Evolutionary conservation across 2,329 filamentous ascomycete genomes (phyloP).

Genomic region (Diaporthe australafricana): DNA sequence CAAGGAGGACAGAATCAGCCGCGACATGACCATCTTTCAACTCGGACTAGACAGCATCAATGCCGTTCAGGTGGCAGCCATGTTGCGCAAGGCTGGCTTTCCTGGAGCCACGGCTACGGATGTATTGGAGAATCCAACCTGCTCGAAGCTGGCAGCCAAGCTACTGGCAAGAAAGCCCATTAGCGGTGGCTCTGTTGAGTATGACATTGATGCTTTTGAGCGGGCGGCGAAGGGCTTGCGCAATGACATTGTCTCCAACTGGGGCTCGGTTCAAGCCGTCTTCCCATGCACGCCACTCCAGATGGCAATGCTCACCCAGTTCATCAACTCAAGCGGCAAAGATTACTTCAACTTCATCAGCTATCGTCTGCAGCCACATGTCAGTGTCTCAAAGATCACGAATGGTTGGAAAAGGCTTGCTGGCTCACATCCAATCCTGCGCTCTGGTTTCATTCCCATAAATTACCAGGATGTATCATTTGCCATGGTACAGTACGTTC

Average conservation of each 20-base stretch:
- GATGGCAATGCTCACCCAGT: conserved; percentile 82
- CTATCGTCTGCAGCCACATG: conserved; percentile 57
- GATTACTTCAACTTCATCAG: conserved; percentile 82
- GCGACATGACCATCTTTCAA: conserved; percentile 80
- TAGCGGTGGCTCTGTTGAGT: conserved; percentile 35
- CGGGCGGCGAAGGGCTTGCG: conserved; percentile 46
- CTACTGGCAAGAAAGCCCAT: not conserved
- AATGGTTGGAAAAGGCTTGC: conserved; percentile 70
- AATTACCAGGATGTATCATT: conserved; percentile 73
- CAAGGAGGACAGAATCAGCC: conserved; percentile 61
- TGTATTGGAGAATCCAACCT: conserved; percentile 74
- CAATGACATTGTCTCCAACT: conserved; percentile 33
- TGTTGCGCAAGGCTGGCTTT: conserved; percentile 70
- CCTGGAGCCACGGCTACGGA: conserved; percentile 72
- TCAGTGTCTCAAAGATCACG: conserved; percentile 56
- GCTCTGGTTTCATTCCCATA: conserved; percentile 77
- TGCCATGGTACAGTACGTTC: conserved; percentile 76
- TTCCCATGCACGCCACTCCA: conserved; percentile 86
- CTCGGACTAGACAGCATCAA: conserved; percentile 95
- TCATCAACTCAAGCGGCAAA: conserved; percentile 71
- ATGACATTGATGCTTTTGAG: conserved; percentile 56
- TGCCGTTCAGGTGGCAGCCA: conserved; percentile 79
- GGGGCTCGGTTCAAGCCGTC: conserved; percentile 63
- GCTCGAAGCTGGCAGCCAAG: conserved; percentile 50
- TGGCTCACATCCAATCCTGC: conserved; percentile 75